Evolutionary conservation across 108 stramenopile genomes (phyloP), one percentile per base, ranked within the genome.

Genomic region (Stephanodiscus triporus): DNA sequence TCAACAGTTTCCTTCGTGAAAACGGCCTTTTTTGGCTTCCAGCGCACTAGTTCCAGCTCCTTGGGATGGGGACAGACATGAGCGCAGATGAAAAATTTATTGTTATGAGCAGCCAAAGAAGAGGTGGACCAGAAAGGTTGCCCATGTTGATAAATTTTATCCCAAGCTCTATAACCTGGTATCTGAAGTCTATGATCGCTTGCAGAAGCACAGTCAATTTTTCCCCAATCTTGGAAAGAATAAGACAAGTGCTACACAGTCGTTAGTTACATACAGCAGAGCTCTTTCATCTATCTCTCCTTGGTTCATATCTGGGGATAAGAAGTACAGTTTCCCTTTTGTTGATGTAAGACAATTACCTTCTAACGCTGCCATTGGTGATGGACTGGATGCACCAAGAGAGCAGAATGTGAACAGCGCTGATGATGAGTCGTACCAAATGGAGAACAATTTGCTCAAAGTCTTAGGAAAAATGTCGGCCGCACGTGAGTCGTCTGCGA

Each of bases 291-390:
- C 7, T 57, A 57, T 29, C 56, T 57, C 29, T 57, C 56, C 16
- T 26, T 57, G 56, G 29, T 29, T 57, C 56, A 57, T 29, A 57
- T 57, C 27, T 57, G n/a, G 56, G 56, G 56, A 57, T 29, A 57
- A 29, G 27, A 29, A 30, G 3, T 29, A 57, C 16, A 29, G 10
- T 29, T 57, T 29, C 29, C 56, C 55, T 56, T 56, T 56, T 26
- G 55, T 56, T 11, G 8, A 22, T 11, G 11, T 11, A 56, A 8
- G 56, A 17, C 3, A 17, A 26, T 29, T 57, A 29, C 56, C 56
- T 17, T 6, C 27, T 5, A 17, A 24, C 3, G 23, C 27, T 17
- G 16, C 16, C 9, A 57, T 57, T 57, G 56, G 16, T 2, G 29
- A 57, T 57, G 56, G 56, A 9, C 7, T 24, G 1, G 27, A 57